phyloP scores from a whole-genome alignment of 192 early-diverging fungal genomes.

The Mortierella antarctica region DNA sequence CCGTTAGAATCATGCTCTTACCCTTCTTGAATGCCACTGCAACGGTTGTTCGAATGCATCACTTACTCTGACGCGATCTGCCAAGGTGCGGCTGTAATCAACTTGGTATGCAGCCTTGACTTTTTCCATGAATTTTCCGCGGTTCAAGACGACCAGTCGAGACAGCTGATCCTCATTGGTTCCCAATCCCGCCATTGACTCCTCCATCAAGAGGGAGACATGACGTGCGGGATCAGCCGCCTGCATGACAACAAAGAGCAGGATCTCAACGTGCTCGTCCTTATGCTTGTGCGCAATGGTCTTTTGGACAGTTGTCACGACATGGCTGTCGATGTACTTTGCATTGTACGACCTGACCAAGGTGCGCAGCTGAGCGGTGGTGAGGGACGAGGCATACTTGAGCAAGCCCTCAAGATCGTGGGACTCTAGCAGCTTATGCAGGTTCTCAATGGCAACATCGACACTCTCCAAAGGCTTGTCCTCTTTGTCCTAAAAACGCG shows the following conservation, averaged over 20 bases:
- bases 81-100: slow-evolving; percentile 43
- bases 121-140: slow-evolving; percentile 48
- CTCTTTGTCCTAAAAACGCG: slow-evolving; percentile 23
- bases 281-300: slow-evolving; percentile 25
- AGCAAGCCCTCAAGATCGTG: slow-evolving; percentile 20
- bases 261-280: slow-evolving; percentile 22
- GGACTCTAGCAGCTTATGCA: slow-evolving; percentile 13
- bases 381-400: slow-evolving; percentile 12
- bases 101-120: slow-evolving; percentile 41
- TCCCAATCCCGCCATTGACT: slow-evolving; percentile 41
- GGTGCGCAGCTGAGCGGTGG: slow-evolving; percentile 17
- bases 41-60: not conserved
- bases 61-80: slow-evolving; percentile 44
- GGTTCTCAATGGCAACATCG: slow-evolving; percentile 10
- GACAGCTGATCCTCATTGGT: slow-evolving; percentile 54
- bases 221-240: slow-evolving; percentile 40
- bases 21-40: not conserved
- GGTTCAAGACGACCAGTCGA: slow-evolving; percentile 35
- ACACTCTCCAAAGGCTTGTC: slow-evolving; percentile 28
- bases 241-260: slow-evolving; percentile 44
- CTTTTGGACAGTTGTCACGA: slow-evolving; percentile 33
- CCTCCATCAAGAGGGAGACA: slow-evolving; percentile 29
- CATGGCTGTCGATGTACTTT: slow-evolving; percentile 14
- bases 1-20: not conserved
- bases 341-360: slow-evolving; percentile 27